Evolutionary conservation across 2,329 filamentous ascomycete species (phyloP), one percentile per base, ranked within the genome.

Genomic region (Trichophyton equinum): DNA sequence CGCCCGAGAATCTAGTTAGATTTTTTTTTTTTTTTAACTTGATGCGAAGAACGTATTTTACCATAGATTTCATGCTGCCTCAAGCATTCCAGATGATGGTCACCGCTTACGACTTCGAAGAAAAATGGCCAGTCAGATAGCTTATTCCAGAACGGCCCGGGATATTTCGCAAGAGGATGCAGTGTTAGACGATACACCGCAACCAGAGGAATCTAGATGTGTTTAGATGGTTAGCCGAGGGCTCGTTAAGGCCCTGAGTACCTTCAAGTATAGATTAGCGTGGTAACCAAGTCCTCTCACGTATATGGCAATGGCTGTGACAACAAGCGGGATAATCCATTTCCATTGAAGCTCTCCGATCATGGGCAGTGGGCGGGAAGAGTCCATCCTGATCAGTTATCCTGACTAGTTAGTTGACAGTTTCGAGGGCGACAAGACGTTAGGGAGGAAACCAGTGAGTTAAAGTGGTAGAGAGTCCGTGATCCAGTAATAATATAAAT

Each of bases 41-140:
- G 2, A 7, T 30, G 6, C 27, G 27, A 30, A 30, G 6, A 30
- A 30, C 5, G 6, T 27, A 55, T 55, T 55, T 36, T 27, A 66
- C 83, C 82, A 62, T 66, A 66, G 46, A 53, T 61, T 58, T 64
- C 57, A 60, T 66, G 64, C 38, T 61, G 36, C 57, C 57, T 64
- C 58, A 59, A 61, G 30, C 56, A 56, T 33, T 60, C 51, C 13
- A 64, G 42, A 59, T 66, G 65, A 13, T 62, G 58, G 53, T 63
- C 59, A 7, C 65, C 65, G 18, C 59, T 62, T 30, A 40, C 27
- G 11, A 61, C 60, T 42, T 61, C 56, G 27, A 58, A 60, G 7
- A 61, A 30, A 3, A 38, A 22, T 1, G 62, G 57, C 59, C 61
- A 62, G 42, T 61, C 58, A 2, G 61, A 61, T 2, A 65, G 18